Percentiles rank a stretch among this genome's conserved stretches.
These are phyloP conservation scores for Penicillium antarcticum DNA, from an alignment of 495 filamentous ascomycete genomes.

Conservation along the genomic window DNA sequence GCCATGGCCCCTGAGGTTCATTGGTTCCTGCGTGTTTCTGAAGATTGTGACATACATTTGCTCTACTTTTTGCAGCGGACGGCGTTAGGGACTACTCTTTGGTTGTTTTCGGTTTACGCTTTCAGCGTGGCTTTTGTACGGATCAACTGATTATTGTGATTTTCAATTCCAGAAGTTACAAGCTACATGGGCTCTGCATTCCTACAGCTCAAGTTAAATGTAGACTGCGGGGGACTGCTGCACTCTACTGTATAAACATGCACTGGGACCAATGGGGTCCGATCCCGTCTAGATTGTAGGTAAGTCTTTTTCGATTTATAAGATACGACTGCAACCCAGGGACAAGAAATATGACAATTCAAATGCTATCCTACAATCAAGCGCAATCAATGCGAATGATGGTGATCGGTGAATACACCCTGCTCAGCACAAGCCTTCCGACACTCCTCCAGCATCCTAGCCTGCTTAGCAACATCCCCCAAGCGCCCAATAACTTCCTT, in stretches of 20 bases:
- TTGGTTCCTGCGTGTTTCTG: slow-evolving; percentile 4
- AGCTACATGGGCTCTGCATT: background rate
- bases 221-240: too few relatives aligned
- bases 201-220: too few relatives aligned
- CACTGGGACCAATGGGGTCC: too few relatives aligned
- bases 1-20: slow-evolving; percentile 4
- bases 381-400: slow-evolving; percentile 10
- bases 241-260: too few relatives aligned
- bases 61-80: slow-evolving; percentile 21
- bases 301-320: too few relatives aligned
- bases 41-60: slow-evolving; percentile 17
- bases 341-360: too few relatives aligned
- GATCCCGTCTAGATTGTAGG: too few relatives aligned
- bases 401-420: slow-evolving; percentile 16
- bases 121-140: slow-evolving; percentile 1
- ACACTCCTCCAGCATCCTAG: slow-evolving; percentile 75
- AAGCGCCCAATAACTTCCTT: slow-evolving; percentile 75
- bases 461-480: slow-evolving; percentile 78
- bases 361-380: too few relatives aligned
- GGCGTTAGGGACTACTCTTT: slow-evolving; percentile 20
- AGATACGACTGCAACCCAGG: too few relatives aligned
- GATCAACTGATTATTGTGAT: background rate
- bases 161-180: background rate
- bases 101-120: slow-evolving; percentile 1
- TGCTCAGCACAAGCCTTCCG: slow-evolving; percentile 49